Percentiles rank a stretch among this genome's conserved stretches.
phyloP scores from a whole-genome alignment of 2,329 filamentous ascomycete species.

The Lizonia empirigonia region DNA sequence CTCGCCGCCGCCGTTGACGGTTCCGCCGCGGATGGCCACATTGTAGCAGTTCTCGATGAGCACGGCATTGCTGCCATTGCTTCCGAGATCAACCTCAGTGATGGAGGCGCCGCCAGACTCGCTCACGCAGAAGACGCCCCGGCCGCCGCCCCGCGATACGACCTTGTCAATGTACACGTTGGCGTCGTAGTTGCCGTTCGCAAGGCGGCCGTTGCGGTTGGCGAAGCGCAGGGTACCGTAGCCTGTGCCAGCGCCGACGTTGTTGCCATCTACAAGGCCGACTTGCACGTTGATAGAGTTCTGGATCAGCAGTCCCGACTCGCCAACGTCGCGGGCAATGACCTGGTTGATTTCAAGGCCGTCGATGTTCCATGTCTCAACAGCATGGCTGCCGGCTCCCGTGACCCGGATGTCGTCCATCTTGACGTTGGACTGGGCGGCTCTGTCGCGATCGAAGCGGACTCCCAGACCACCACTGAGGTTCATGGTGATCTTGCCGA shows the following conservation, averaged over 20 bases:
- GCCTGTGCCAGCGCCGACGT: conserved; percentile 59
- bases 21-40: conserved; percentile 57
- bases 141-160: conserved; percentile 61
- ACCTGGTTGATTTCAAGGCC: conserved; percentile 59
- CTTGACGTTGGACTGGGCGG: conserved; percentile 59
- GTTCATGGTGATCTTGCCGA: conserved; percentile 62
- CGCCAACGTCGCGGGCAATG: conserved; percentile 60
- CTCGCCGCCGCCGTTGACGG: conserved; percentile 61
- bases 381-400: conserved; percentile 61
- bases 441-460: conserved; percentile 62
- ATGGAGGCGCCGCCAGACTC: conserved; percentile 62
- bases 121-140: conserved; percentile 64
- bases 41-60: conserved; percentile 67
- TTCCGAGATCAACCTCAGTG: conserved; percentile 55
- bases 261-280: conserved; percentile 62
- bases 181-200: conserved; percentile 57
- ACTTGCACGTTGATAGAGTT: conserved; percentile 59
- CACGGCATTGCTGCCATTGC: conserved; percentile 62
- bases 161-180: conserved; percentile 62
- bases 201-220: conserved; percentile 60
- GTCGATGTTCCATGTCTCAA: conserved; percentile 66
- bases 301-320: conserved; percentile 63
- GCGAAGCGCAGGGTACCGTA: conserved; percentile 64
- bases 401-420: conserved; percentile 60
- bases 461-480: conserved; percentile 61